Conservation (phyloP, 768 basidiomycete species). For the Pulveroboletus sp. region DNA sequence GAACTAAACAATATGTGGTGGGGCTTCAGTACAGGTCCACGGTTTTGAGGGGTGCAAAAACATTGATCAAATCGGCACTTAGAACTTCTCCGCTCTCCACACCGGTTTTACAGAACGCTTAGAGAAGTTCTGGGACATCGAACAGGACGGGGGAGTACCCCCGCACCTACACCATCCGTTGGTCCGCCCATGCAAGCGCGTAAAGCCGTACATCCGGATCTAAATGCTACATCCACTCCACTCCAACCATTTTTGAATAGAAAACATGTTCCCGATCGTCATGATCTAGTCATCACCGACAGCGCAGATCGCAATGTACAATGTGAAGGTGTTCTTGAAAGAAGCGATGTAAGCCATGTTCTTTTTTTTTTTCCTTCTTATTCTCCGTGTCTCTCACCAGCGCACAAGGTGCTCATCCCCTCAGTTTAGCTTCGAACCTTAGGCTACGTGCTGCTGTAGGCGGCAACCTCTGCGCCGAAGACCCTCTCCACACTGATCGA, state of each 20-base stretch:
- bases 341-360: slow-evolving; percentile 61
- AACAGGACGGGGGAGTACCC: slow-evolving; percentile 47
- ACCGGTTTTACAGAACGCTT: slow-evolving; percentile 68
- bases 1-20: slow-evolving; percentile 65
- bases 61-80: neutral
- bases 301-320: slow-evolving; percentile 95
- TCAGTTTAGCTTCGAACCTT: slow-evolving; percentile 58
- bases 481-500: slow-evolving; percentile 84
- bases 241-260: slow-evolving; percentile 31
- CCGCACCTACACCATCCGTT: slow-evolving; percentile 36
- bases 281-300: slow-evolving; percentile 94
- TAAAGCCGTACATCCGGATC: slow-evolving; percentile 53
- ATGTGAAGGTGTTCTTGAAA: slow-evolving; percentile 90
- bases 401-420: neutral
- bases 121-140: slow-evolving; percentile 68
- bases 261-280: slow-evolving; percentile 86
- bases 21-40: slow-evolving; percentile 79
- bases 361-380: too few relatives aligned
- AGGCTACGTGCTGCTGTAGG: slow-evolving; percentile 62
- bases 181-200: slow-evolving; percentile 44
- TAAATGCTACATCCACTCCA: neutral
- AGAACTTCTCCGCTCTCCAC: slow-evolving; percentile 80
- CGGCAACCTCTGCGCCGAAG: slow-evolving; percentile 72
- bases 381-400: too few relatives aligned
- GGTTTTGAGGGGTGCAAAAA: slow-evolving; percentile 58